These are phyloP conservation scores for Logfia minima DNA, from an alignment of 129 eudicot species.

Conservation along the genomic window DNA sequence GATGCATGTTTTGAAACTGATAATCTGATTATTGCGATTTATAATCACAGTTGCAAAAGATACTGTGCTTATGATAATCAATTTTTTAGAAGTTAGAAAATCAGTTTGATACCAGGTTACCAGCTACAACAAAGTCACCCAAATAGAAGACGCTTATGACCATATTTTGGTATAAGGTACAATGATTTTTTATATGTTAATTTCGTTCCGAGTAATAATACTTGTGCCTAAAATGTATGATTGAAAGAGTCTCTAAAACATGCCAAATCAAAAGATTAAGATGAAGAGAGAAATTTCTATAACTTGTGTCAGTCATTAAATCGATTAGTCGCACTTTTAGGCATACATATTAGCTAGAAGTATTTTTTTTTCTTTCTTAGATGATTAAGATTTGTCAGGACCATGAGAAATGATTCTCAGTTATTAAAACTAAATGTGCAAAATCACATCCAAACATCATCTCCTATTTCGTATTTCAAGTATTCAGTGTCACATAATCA, in stretches of 20 bases:
- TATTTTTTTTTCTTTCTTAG: too few species aligned
- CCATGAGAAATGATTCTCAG: neutral
- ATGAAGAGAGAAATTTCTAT: neutral
- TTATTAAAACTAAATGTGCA: neutral
- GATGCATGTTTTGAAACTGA: neutral
- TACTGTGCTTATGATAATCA: neutral
- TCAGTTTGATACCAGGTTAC: neutral
- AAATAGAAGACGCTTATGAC: neutral
- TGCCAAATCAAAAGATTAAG: neutral
- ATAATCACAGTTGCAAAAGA: neutral
- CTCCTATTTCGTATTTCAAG: neutral
- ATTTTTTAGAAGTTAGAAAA: neutral
- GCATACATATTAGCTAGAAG: too few species aligned
- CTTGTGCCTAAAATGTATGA: neutral
- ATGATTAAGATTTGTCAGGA: neutral
- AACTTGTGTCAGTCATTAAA: neutral
- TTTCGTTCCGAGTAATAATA: neutral
- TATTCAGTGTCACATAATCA: neutral
- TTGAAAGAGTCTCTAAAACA: neutral
- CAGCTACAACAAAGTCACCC: neutral
- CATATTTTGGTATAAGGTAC: neutral
- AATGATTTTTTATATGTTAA: neutral
- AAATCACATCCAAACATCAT: slow-evolving; percentile 6
- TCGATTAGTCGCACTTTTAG: neutral
- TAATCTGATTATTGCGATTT: neutral